A percentile compares a stretch with the other conserved stretches of the same genome.
phyloP scores from a whole-genome alignment of 352 stramenopile genomes.

The Aphanomyces euteiches region DNA sequence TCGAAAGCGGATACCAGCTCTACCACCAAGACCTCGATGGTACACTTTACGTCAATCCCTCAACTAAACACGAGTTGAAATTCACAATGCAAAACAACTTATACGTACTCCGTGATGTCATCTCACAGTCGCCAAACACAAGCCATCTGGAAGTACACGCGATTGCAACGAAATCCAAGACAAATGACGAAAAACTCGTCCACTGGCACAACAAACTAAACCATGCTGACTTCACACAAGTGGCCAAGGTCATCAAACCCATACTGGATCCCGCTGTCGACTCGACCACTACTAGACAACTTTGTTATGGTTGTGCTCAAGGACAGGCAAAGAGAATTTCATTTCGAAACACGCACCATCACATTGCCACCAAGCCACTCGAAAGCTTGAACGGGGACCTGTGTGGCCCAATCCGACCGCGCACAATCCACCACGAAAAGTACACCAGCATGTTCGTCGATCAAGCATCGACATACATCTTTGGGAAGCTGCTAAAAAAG shows the following conservation, averaged over 20 bases:
- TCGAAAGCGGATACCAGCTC: background rate
- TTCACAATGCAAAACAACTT: background rate
- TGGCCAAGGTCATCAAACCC: background rate
- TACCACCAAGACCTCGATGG: background rate
- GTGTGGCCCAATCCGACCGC: background rate
- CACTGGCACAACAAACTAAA: slow-evolving; percentile 6
- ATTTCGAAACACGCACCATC: background rate
- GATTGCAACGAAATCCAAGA: background rate
- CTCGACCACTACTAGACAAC: background rate
- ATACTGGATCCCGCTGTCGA: background rate
- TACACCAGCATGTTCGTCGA: slow-evolving; percentile 9
- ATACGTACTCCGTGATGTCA: background rate
- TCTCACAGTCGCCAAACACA: background rate
- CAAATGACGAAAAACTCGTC: background rate
- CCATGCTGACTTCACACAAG: background rate
- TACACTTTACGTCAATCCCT: background rate
- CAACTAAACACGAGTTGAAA: background rate
- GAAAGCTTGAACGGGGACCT: background rate
- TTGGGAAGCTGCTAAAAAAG: background rate
- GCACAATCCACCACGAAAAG: background rate
- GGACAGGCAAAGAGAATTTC: background rate
- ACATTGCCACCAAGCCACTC: background rate
- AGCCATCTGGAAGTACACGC: background rate
- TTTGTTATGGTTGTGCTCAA: background rate
- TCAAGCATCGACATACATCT: background rate